Percentiles rank a stretch among this genome's conserved stretches.
Evolutionary conservation across 163 green algal genomes (phyloP).

Genomic region (Trebouxiophyceae sp.): DNA sequence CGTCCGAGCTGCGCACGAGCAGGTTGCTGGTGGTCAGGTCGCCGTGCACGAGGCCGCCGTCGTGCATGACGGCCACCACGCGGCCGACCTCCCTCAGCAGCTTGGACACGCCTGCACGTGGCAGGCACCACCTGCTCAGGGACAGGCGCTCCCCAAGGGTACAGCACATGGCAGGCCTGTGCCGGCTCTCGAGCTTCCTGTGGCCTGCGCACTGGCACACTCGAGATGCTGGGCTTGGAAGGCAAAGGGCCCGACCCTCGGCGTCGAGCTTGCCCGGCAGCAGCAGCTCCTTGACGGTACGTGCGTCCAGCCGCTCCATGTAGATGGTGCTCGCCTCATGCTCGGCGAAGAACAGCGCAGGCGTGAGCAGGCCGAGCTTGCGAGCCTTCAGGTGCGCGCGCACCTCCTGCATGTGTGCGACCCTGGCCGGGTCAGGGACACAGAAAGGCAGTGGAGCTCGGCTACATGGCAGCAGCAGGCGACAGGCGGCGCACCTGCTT

Average conservation of each 20-base stretch:
- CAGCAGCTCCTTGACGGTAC: slow-evolving; percentile 54
- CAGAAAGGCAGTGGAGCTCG: not conserved
- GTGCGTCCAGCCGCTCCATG: slow-evolving; percentile 64
- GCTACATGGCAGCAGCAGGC: not conserved
- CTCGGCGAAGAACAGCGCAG: slow-evolving; percentile 69
- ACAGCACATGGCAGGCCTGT: too few species aligned
- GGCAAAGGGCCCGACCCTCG: too few species aligned
- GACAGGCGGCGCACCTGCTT: slow-evolving; percentile 22
- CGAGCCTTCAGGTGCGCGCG: slow-evolving; percentile 55
- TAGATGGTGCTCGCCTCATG: slow-evolving; percentile 42
- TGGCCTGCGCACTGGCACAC: too few species aligned
- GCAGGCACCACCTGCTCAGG: too few species aligned
- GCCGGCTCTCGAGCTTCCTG: too few species aligned
- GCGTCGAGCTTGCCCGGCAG: slow-evolving; percentile 8
- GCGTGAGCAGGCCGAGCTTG: slow-evolving; percentile 62
- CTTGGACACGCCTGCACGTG: too few species aligned
- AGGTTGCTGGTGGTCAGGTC: slow-evolving; percentile 88
- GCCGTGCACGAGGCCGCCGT: slow-evolving; percentile 84
- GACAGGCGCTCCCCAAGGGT: too few species aligned
- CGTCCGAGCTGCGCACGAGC: slow-evolving; percentile 40
- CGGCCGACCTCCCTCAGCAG: slow-evolving; percentile 57
- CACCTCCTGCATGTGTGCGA: slow-evolving; percentile 57
- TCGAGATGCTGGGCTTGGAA: too few species aligned
- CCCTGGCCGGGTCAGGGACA: not conserved
- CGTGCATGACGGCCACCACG: slow-evolving; percentile 72